Evolutionary conservation across 148 eudicot genomes (phyloP).

Genomic region (Tetragonia tetragonoides): DNA sequence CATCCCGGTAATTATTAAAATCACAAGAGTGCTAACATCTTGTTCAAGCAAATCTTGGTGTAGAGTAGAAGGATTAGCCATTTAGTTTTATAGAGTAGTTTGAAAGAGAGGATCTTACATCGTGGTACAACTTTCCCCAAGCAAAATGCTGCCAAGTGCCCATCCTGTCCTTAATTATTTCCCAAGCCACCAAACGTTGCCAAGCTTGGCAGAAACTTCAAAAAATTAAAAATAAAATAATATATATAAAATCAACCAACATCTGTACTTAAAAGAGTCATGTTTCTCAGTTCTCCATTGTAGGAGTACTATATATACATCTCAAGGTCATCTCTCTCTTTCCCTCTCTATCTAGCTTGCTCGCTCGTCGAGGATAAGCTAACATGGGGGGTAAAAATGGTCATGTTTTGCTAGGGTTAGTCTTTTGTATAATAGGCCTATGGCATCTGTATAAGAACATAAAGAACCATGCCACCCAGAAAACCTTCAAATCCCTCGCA

Average conservation of each 20-base stretch:
- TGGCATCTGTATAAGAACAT: constrained; percentile 41
- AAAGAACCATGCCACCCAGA: constrained; percentile 29
- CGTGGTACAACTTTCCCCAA: background rate
- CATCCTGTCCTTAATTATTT: background rate
- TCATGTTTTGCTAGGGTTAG: constrained; percentile 28
- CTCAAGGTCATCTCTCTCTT: background rate
- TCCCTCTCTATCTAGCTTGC: background rate
- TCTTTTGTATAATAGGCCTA: constrained; percentile 29
- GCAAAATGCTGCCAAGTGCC: constrained; percentile 15
- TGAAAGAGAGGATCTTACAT: constrained; percentile 13
- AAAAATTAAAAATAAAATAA: background rate
- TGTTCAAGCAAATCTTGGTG: constrained; percentile 4
- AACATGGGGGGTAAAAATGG: constrained; percentile 34
- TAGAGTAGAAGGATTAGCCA: constrained; percentile 20
- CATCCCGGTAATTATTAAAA: background rate
- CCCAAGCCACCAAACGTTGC: constrained; percentile 22
- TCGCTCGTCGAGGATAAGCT: background rate
- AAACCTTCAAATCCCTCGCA: constrained; percentile 24
- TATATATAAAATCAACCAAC: background rate
- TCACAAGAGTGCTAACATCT: background rate
- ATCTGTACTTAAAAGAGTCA: background rate
- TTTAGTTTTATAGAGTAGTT: constrained; percentile 11
- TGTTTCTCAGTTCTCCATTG: background rate
- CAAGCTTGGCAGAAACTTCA: constrained; percentile 27
- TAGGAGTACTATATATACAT: background rate